phyloP scores from a whole-genome alignment of 768 basidiomycete genomes.

The Rhodotorula diobovata region DNA sequence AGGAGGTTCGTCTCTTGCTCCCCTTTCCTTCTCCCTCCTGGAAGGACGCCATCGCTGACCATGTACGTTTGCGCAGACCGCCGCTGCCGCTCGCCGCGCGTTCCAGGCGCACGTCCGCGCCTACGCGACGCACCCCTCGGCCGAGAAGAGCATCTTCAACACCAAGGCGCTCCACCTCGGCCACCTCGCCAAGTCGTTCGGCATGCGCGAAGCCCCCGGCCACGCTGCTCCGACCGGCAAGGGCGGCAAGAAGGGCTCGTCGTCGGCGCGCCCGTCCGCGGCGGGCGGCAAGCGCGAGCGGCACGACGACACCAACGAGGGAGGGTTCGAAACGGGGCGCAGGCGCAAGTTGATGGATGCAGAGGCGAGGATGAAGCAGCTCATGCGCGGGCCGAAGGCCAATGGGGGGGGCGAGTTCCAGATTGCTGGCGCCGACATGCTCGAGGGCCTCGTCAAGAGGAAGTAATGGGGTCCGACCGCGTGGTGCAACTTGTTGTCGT shows the following conservation, averaged over 20 bases:
- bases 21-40: background rate
- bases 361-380: constrained; percentile 31
- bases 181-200: constrained; percentile 83
- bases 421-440: constrained; percentile 27
- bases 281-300: background rate
- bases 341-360: constrained; percentile 18
- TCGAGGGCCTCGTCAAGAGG: background rate
- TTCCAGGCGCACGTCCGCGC: constrained; percentile 91
- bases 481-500: background rate
- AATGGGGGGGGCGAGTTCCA: constrained; percentile 33
- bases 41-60: background rate
- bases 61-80: constrained; percentile 56
- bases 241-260: background rate
- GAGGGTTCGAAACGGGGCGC: constrained; percentile 31
- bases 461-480: background rate
- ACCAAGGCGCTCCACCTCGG: constrained; percentile 89
- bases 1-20: constrained; percentile 57
- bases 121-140: constrained; percentile 91
- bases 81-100: constrained; percentile 70
- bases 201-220: constrained; percentile 76
- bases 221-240: background rate
- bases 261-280: background rate
- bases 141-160: constrained; percentile 96
- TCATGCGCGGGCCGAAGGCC: constrained; percentile 33
- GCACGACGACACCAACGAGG: background rate